These are phyloP conservation scores for Botrytis hyacinthi DNA, from an alignment of 2,329 filamentous ascomycete genomes.

Conservation along the genomic window DNA sequence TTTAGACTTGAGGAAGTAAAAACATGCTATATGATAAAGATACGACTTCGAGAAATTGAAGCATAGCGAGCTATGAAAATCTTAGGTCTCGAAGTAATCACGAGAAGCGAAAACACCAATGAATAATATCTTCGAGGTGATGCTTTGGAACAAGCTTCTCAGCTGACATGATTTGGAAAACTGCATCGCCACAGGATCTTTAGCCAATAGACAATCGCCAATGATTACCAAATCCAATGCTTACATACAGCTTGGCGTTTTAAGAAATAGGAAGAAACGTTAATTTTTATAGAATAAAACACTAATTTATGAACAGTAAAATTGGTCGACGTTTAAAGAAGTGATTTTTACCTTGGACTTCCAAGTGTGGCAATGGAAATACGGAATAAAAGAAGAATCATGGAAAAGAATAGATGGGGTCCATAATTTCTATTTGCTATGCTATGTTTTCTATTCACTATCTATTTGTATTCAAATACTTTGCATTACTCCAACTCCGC, in stretches of 20 bases:
- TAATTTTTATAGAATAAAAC: not conserved
- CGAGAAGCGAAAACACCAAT: not conserved
- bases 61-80: not conserved
- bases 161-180: not conserved
- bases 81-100: not conserved
- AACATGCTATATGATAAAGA: not conserved
- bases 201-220: not conserved
- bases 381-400: not conserved
- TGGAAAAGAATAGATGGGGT: too few relatives aligned
- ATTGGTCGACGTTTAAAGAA: not conserved
- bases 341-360: not conserved
- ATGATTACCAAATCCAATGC: not conserved
- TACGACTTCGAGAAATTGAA: not conserved
- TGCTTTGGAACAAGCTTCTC: not conserved
- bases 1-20: not conserved
- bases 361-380: not conserved
- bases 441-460: not conserved
- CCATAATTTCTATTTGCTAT: not conserved
- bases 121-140: not conserved
- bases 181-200: not conserved
- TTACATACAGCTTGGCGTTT: not conserved
- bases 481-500: not conserved
- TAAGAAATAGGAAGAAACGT: not conserved
- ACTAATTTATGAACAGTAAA: not conserved
- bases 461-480: not conserved